phyloP scores from a whole-genome alignment of 2,329 filamentous ascomycete genomes.

The Xenoacremonium recifei region DNA sequence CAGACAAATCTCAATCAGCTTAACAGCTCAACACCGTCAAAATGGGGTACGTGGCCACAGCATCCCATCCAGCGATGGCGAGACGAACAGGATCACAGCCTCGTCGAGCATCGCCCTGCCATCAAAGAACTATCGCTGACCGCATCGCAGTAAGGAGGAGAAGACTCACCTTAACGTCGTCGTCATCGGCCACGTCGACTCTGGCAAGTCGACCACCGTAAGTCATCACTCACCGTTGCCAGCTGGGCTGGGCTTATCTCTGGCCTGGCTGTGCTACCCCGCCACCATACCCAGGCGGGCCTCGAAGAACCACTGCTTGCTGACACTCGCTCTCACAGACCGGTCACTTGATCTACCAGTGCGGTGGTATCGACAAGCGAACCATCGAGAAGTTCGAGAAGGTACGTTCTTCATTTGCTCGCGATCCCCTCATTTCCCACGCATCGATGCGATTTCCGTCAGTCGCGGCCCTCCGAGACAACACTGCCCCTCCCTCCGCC shows the following conservation, averaged over 20 bases:
- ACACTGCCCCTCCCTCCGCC: constrained; percentile 7
- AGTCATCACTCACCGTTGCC: constrained; percentile 38
- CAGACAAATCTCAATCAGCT: constrained; percentile 18
- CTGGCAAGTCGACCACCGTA: constrained; percentile 98
- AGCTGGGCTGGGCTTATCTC: constrained; percentile 7
- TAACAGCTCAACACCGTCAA: constrained; percentile 31
- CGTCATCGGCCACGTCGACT: constrained; percentile 99
- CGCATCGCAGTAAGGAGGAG: constrained; percentile 75
- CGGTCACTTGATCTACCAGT: constrained; percentile 99
- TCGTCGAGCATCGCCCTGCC: constrained; percentile 4
- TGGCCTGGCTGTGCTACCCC: constrained; percentile 7
- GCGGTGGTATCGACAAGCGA: constrained; percentile 99
- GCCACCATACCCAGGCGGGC: constrained; percentile 14
- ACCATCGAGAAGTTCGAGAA: constrained; percentile 99
- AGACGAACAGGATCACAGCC: neutral
- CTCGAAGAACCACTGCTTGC: constrained; percentile 4
- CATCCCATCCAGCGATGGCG: neutral
- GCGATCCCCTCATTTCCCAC: constrained; percentile 10
- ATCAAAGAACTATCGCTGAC: constrained; percentile 8
- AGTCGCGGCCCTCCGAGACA: constrained; percentile 9
- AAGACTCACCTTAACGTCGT: constrained; percentile 98
- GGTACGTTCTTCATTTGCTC: constrained; percentile 56
- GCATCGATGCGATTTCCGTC: constrained; percentile 14
- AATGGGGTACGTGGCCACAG: constrained; percentile 33
- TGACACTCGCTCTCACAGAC: constrained; percentile 47